Evolutionary conservation across 148 eudicot species (phyloP), one percentile per base, ranked within the genome.

Genomic region (Hydrangea macrophylla): DNA sequence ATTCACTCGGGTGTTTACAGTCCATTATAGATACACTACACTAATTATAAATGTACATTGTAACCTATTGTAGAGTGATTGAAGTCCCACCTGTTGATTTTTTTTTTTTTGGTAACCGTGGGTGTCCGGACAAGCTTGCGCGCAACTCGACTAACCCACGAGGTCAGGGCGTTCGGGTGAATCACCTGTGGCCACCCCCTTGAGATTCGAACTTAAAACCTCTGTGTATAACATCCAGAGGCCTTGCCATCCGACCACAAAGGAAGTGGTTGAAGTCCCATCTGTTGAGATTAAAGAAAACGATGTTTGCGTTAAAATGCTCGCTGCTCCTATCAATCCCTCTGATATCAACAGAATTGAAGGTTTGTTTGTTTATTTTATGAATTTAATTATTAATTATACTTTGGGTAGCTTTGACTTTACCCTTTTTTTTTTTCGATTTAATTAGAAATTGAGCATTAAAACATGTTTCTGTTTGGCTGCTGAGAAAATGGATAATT

Each of bases 251-350:
- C n/a, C n/a, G n/a, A n/a, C n/a, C n/a, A n/a, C n/a, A n/a, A n/a
- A n/a, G n/a, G n/a, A n/a, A 80, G 40, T 90, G 2, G 73, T 75
- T 28, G 90, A 88, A 70, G 30, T 92, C 54, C 88, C 92, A 0
- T 85, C 88, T 0, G 87, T 88, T 13, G 86, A 85, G 64, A 74
- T 93, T 45, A 86, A 80, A 70, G 81, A 82, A 42, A 73, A 84
- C 30, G 95, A 93, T 18, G 90, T 93, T 3, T 93, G 98, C 72
- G 98, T 93, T 28, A 88, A 71, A 72, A 88, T 93, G 96, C 81
- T 93, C 9, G 98, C 98, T 26, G 81, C 96, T 76, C 95, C 98
- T 0, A 93, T 93, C 37, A 93, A 93, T 70, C 98, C 98, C 11
- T 93, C 98, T 27, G 98, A 93, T 68, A 90, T 93, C 33, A 93